Base-by-base conservation (phyloP, 768 basidiomycete species). In the Naganishia vishniacii region DNA sequence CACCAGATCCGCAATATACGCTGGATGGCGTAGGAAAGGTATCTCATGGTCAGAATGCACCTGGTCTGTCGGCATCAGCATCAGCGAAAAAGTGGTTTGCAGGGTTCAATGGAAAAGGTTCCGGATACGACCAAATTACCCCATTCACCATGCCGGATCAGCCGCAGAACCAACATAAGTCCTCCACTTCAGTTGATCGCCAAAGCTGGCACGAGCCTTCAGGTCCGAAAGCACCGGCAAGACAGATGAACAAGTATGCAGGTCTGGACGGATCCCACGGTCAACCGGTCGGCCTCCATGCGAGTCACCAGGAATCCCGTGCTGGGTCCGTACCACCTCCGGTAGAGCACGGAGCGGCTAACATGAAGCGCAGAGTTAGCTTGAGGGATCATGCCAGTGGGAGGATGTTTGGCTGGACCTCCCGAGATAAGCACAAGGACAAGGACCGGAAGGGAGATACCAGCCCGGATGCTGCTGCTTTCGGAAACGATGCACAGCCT, bases 381-480 rank as follows among this genome's bases (percentile, higher is more conserved):
- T 18, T 66, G 29, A 49, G 51, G 41, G 49, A 42, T 12, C 26
- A 47, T 26, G 65, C 51, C 0, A 48, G 59, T 12, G 29, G 56
- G 26, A 41, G 41, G 49, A 41, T 66, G 60, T 66, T 66, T 40
- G 65, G 65, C 3, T 66, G 60, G 59, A 40, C 40, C 2, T 18
- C 48, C 12, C 48, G 51, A 44, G 62, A 63, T 11, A 63, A 60
- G 20, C 34, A 56, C n/a, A 65, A 61, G 34, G 65, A 61, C 12
- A 62, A 47, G 45, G 65, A 62, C 4, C 53, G 56, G 49, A 63
- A 63, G 49, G 26, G 26, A 25, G 31, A 31, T 16, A 41, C 42
- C 18, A 49, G 62, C 23, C 37, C 40, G 26, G 48, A 62, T 26
- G n/a, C 32, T 26, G n/a, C 11, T 20, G 18, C 42, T 8, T 5